These are phyloP conservation scores for Eruca vesicaria DNA, from an alignment of 441 rosid genomes.

Conservation along the genomic window DNA sequence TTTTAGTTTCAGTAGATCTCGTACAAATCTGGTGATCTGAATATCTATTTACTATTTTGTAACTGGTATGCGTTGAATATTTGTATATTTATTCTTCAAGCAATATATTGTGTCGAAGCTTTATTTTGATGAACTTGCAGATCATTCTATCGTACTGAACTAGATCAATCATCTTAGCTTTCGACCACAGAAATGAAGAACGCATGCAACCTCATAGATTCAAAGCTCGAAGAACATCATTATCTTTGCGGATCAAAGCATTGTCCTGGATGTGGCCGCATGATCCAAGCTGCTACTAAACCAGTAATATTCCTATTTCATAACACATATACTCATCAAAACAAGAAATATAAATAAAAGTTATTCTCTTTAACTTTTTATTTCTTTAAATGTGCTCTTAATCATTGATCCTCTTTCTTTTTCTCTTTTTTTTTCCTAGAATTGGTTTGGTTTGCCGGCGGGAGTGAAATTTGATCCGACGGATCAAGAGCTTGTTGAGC, in stretches of 20 bases:
- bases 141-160: conserved; percentile 1
- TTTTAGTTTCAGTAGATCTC: conserved; percentile 7
- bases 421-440: conserved; percentile 36
- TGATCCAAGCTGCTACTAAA: conserved; percentile 67
- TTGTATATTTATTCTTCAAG: background rate
- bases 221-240: conserved; percentile 92
- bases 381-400: conserved; percentile 15
- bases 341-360: background rate
- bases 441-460: conserved; percentile 97
- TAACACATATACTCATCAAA: background rate
- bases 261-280: conserved; percentile 94
- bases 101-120: background rate
- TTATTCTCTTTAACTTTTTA: conserved; percentile 28
- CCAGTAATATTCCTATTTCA: conserved; percentile 50
- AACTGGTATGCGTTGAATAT: background rate
- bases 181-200: conserved; percentile 19
- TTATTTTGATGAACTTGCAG: conserved; percentile 1
- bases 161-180: background rate
- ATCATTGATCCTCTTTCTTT: background rate
- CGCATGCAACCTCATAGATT: conserved; percentile 49
- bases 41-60: background rate
- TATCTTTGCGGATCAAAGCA: conserved; percentile 76
- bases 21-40: background rate
- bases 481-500: conserved; percentile 94
- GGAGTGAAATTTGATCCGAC: conserved; percentile 98